Percentiles rank a stretch among this genome's conserved stretches.
These are phyloP conservation scores for Dichotomopilus funicola DNA, from an alignment of 2,329 filamentous ascomycete genomes.

Conservation along the genomic window DNA sequence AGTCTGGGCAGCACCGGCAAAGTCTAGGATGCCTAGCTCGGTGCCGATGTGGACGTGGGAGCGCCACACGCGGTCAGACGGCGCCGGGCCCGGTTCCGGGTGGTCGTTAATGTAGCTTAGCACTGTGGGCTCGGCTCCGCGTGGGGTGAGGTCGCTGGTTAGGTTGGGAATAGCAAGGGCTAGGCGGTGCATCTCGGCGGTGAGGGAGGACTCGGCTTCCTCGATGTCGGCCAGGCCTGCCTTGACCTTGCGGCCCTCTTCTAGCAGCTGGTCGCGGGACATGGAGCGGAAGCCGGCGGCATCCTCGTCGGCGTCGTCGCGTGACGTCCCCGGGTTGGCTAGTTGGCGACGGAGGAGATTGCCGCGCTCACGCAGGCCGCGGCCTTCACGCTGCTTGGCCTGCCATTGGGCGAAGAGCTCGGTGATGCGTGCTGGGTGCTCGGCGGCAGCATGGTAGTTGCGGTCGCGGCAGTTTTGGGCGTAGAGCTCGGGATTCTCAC, in stretches of 20 bases:
- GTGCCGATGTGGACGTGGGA: constrained; percentile 84
- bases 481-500: constrained; percentile 74
- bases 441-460: constrained; percentile 62
- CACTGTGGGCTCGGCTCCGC: constrained; percentile 57
- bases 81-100: constrained; percentile 34
- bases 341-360: constrained; percentile 57
- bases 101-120: constrained; percentile 75
- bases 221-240: constrained; percentile 53
- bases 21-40: constrained; percentile 85
- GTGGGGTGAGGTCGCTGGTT: constrained; percentile 69
- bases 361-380: constrained; percentile 56
- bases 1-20: constrained; percentile 70
- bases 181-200: constrained; percentile 62
- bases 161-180: constrained; percentile 81
- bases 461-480: constrained; percentile 75
- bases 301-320: constrained; percentile 36
- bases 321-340: constrained; percentile 44
- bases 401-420: constrained; percentile 52
- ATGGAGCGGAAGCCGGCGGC: constrained; percentile 18
- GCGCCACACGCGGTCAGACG: constrained; percentile 47
- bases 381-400: constrained; percentile 52
- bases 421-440: constrained; percentile 50
- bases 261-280: constrained; percentile 39
- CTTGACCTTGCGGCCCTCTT: constrained; percentile 61
- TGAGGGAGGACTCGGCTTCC: constrained; percentile 52